Conservation (phyloP, 2,329 filamentous ascomycete genomes). For the Monosporascus ibericus region DNA sequence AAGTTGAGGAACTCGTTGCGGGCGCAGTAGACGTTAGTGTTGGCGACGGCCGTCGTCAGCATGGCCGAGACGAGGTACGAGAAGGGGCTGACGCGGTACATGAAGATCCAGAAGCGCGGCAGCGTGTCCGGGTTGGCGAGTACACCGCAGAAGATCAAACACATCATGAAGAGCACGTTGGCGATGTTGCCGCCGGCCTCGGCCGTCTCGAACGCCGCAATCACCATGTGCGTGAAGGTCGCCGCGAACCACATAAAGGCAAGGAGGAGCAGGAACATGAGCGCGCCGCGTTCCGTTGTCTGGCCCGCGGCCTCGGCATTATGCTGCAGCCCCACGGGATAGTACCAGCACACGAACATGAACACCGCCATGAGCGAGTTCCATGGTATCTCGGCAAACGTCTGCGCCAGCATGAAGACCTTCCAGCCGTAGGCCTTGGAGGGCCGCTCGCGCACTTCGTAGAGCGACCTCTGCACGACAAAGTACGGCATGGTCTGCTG, state of each 20-base stretch:
- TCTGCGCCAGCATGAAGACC: constrained; percentile 76
- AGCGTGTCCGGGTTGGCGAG: constrained; percentile 55
- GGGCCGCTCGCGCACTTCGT: constrained; percentile 79
- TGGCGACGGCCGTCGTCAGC: constrained; percentile 57
- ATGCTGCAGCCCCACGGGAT: constrained; percentile 69
- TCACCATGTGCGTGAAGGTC: constrained; percentile 74
- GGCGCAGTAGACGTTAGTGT: constrained; percentile 54
- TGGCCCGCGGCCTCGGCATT: constrained; percentile 60
- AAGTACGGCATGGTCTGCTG: constrained; percentile 85
- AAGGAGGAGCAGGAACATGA: constrained; percentile 74
- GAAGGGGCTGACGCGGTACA: constrained; percentile 69
- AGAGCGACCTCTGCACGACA: constrained; percentile 72
- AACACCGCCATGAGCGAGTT: constrained; percentile 70
- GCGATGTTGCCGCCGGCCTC: constrained; percentile 72
- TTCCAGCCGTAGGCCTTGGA: constrained; percentile 83
- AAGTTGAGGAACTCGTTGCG: constrained; percentile 59
- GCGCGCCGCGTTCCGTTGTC: constrained; percentile 61
- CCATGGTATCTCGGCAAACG: constrained; percentile 81
- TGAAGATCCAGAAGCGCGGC: constrained; percentile 73
- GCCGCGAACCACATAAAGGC: constrained; percentile 74
- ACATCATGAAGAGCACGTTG: constrained; percentile 67
- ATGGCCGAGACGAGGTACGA: constrained; percentile 67
- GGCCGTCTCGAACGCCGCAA: constrained; percentile 68
- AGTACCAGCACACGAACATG: constrained; percentile 80
- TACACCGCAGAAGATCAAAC: constrained; percentile 70